Evolutionary conservation across 192 early-diverging fungal species (phyloP), one percentile per base, ranked within the genome.

Genomic region (Kappamyces sp.): DNA sequence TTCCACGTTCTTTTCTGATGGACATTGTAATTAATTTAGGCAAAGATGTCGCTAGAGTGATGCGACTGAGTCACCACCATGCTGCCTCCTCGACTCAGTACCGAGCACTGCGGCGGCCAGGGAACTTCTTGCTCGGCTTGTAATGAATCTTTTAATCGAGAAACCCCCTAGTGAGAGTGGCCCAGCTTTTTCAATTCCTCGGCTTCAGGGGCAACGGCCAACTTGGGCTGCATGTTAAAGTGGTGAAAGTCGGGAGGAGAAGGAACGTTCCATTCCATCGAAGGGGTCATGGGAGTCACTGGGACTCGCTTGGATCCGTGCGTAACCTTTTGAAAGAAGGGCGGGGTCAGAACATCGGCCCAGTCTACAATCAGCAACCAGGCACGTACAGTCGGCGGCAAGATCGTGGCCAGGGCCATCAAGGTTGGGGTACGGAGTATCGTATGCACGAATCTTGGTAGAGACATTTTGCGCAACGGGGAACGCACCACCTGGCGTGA

Each of bases 181-280:
- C 35, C 57, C 12, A 59, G 34, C 46, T 59, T 59, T 40, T 31
- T 33, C 55, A 57, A 57, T 7, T 57, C 55, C 47, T 57, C 55
- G 34, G 38, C 38, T 57, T 57, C 55, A 52, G 59, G 59, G 9
- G 59, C 59, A 35, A 35, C 48, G 12, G 60, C 32, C 47, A 62
- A 33, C 38, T 54, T 53, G 12, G 60, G 60, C 32, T 33, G 32
- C 71, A 72, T 64, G 68, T 79, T 74, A 67, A 79, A 79, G 74
- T 75, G 77, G 64, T 79, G 77, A 67, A 71, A 79, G 66, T 79
- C 77, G 38, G 77, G 77, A 23, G 77, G 77, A 34, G 74, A 76
- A 34, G 77, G 77, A 63, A 79, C 74, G 37, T 42, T 49, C 77
- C 77, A 79, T 49, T 79, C 77, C 31, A 79, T 61, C 35, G 71